These are phyloP conservation scores for Fusarium domesticum DNA, from an alignment of 2,329 filamentous ascomycete species.

Conservation along the genomic window DNA sequence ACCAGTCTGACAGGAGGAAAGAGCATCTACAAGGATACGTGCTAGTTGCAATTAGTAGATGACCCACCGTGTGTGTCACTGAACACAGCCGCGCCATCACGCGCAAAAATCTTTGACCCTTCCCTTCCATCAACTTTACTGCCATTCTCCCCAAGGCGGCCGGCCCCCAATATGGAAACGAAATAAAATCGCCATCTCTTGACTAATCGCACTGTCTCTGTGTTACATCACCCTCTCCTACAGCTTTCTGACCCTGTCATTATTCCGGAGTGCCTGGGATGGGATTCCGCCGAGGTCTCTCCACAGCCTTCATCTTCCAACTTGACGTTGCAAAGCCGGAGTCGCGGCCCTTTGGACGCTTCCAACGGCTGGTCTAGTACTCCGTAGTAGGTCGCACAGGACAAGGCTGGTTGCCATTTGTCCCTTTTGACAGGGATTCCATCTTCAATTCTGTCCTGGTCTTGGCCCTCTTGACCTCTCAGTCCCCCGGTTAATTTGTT, in stretches of 20 bases:
- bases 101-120: neutral
- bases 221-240: constrained; percentile 27
- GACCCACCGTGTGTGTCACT: too few species aligned
- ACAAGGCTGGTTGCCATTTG: constrained; percentile 1
- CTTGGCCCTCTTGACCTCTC: constrained; percentile 9
- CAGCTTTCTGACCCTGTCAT: constrained; percentile 21
- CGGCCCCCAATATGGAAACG: neutral
- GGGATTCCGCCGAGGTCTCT: neutral
- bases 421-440: constrained; percentile 15
- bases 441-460: constrained; percentile 14
- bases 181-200: neutral
- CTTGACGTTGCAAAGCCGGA: neutral
- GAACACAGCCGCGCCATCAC: neutral
- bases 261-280: constrained; percentile 4
- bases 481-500: neutral
- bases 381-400: too few species aligned
- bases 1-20: too few species aligned
- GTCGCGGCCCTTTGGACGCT: neutral
- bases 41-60: too few species aligned
- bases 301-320: neutral
- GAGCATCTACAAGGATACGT: too few species aligned
- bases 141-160: neutral
- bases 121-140: too few species aligned
- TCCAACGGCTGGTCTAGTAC: neutral
- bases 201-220: constrained; percentile 13